A percentile compares a stretch with the other conserved stretches of the same genome.
These are phyloP conservation scores for bread wheat (Triticum aestivum) DNA, from an alignment of 176 grass and related monocot genomes.

Conservation along the genomic window DNA sequence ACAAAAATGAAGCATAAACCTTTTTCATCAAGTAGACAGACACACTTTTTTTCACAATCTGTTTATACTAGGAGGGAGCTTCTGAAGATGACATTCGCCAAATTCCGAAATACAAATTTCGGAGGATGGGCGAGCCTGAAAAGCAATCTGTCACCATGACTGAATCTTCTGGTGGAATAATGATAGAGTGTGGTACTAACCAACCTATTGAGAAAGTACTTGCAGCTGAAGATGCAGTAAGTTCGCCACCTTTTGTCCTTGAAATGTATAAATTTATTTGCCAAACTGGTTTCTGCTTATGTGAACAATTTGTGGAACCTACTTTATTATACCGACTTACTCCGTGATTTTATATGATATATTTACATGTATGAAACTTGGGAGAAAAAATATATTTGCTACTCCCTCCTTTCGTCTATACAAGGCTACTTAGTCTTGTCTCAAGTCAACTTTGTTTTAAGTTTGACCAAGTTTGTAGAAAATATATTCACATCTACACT, in stretches of 20 bases:
- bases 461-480: background rate
- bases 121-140: slow-evolving; percentile 24
- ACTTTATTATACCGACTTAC: background rate
- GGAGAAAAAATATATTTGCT: background rate
- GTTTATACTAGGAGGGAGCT: slow-evolving; percentile 58
- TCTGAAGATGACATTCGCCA: slow-evolving; percentile 68
- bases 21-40: background rate
- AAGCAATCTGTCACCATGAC: background rate
- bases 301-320: background rate
- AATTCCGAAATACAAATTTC: slow-evolving; percentile 61
- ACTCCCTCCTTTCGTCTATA: background rate
- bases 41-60: background rate
- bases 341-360: background rate
- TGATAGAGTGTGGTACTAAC: slow-evolving; percentile 58
- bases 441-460: background rate
- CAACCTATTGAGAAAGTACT: slow-evolving; percentile 61
- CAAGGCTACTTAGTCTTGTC: background rate
- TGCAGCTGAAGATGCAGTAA: slow-evolving; percentile 80
- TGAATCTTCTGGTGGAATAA: slow-evolving; percentile 52
- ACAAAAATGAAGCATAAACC: background rate
- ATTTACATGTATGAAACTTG: background rate
- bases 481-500: background rate
- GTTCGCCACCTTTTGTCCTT: background rate
- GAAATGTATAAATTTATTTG: background rate
- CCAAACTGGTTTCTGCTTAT: background rate